These are phyloP conservation scores for Penicillium carneum DNA, from an alignment of 2,329 filamentous ascomycete species.

Conservation along the genomic window DNA sequence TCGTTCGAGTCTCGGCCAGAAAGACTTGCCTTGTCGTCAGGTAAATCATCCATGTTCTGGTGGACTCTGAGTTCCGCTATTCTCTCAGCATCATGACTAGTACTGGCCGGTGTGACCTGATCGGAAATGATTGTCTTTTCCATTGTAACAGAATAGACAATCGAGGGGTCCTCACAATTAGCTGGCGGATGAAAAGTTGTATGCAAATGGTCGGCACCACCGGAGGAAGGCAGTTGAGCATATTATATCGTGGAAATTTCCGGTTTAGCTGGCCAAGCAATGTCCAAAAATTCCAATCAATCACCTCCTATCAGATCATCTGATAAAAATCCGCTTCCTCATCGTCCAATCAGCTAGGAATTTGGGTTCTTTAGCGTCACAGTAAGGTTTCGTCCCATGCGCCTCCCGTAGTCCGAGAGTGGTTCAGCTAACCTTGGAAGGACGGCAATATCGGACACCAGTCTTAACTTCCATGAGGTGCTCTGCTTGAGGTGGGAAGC, in stretches of 20 bases:
- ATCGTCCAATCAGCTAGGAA: conserved; percentile 6
- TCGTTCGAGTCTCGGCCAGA: conserved; percentile 4
- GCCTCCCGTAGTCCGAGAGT: neutral
- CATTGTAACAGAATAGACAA: neutral
- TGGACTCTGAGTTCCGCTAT: neutral
- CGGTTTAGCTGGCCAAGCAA: neutral
- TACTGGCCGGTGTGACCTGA: conserved; percentile 1
- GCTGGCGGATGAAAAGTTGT: too few relatives aligned
- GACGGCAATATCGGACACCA: neutral
- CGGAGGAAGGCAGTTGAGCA: neutral
- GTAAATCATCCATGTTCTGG: neutral
- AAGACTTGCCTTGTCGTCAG: neutral
- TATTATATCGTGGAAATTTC: conserved; percentile 4
- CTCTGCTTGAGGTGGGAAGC: too few relatives aligned
- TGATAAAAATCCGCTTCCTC: conserved; percentile 13
- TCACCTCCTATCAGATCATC: conserved; percentile 24
- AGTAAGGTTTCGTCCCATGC: neutral
- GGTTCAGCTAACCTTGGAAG: neutral
- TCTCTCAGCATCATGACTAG: conserved; percentile 2
- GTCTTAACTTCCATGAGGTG: neutral
- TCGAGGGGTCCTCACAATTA: too few relatives aligned
- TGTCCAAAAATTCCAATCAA: neutral
- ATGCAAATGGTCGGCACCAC: neutral
- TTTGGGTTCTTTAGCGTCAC: neutral
- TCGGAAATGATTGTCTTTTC: conserved; percentile 6